Base-by-base conservation (phyloP, 257 asterid species). In the Vinca minor region DNA sequence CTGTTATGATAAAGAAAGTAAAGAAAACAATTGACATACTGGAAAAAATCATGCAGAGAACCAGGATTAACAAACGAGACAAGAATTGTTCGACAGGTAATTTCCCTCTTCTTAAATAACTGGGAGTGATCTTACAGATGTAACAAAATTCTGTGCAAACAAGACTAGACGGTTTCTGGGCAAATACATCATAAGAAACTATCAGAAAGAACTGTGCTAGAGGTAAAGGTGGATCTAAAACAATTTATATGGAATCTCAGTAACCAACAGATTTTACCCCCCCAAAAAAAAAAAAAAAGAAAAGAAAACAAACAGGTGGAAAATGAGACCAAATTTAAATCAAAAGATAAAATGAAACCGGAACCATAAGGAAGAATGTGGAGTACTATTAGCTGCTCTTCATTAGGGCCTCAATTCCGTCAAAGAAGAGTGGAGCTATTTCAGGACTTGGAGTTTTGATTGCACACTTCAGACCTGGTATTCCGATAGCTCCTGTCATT, bases 401-500 rank as follows among this genome's bases (percentile, higher is more conserved):
- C 77, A 93, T 82, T 63, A 93, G 75, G 70, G 68, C 50, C 71
- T 93, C 97, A 20, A 93, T 56, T 12, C 87, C 76, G 80, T 93
- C 96, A 36, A 89, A 93, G 94, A 89, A 84, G 63, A 93, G 95
- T 4, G 92, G 96, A 49, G 89, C 86, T 85, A 93, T 75, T 67
- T 93, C 99, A 0, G 94, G 89, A 74, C 81, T 83, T 21, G 97
- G 94, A 35, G 94, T 84, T 76, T 93, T 93, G 71, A 83, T 53
- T 5, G 99, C 99, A 63, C 97, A 93, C 65, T 93, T 93, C 76
- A 93, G 80, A 57, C 99, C 97, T 56, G 99, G 85, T 29, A 69
- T 69, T 42, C 95, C 95, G 7, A 93, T 60, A 50, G 77, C 84
- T 60, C 95, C 75, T 32, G 99, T 93, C 28, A 93, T 81, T 67